These are phyloP conservation scores for Huntiella omanensis DNA, from an alignment of 2,329 filamentous ascomycete genomes.

Conservation along the genomic window DNA sequence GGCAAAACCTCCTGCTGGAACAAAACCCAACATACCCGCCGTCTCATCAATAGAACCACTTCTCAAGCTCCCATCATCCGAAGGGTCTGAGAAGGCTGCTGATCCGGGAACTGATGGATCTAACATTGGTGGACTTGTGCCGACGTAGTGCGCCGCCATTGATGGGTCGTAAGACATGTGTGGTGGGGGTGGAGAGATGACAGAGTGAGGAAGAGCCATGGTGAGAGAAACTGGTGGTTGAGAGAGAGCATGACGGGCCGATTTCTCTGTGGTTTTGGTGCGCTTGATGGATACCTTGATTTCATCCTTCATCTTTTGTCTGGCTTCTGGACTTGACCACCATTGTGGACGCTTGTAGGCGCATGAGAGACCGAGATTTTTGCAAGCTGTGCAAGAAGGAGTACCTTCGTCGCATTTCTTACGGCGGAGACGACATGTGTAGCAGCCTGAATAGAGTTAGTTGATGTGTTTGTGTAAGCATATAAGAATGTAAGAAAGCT, in stretches of 20 bases:
- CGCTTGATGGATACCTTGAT: slow-evolving; percentile 97
- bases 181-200: background rate
- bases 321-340: slow-evolving; percentile 88
- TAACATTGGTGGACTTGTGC: slow-evolving; percentile 35
- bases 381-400: slow-evolving; percentile 45
- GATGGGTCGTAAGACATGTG: background rate
- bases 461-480: background rate
- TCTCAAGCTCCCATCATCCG: slow-evolving; percentile 42
- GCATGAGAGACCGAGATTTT: slow-evolving; percentile 63
- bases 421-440: slow-evolving; percentile 46
- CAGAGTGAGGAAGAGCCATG: background rate
- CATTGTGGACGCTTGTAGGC: slow-evolving; percentile 94
- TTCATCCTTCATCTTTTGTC: slow-evolving; percentile 72
- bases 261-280: slow-evolving; percentile 86
- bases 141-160: background rate
- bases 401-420: slow-evolving; percentile 53
- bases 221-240: slow-evolving; percentile 16
- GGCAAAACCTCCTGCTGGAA: slow-evolving; percentile 33
- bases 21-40: slow-evolving; percentile 44
- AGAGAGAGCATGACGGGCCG: slow-evolving; percentile 30
- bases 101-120: slow-evolving; percentile 69
- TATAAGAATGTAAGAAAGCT: background rate
- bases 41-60: slow-evolving; percentile 68
- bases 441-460: slow-evolving; percentile 33
- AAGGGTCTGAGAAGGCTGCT: slow-evolving; percentile 57